Percentiles rank a stretch among this genome's conserved stretches.
phyloP scores from a whole-genome alignment of 768 basidiomycete genomes.

The Termitomyces sp. region DNA sequence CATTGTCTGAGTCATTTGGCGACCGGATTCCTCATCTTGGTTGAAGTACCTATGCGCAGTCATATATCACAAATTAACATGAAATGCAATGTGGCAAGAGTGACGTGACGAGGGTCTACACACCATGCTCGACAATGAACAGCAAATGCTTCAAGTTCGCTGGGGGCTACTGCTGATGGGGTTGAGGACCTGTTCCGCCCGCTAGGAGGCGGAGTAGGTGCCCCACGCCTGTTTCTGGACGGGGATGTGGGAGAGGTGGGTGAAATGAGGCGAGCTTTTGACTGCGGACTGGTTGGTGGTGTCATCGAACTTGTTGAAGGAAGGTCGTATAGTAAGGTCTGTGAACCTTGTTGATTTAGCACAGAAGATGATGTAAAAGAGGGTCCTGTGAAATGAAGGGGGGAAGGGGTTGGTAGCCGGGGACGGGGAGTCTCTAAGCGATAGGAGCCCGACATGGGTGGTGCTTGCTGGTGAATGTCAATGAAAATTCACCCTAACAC shows the following conservation, averaged over 20 bases:
- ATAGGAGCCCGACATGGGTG: slow-evolving; percentile 55
- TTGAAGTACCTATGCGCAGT: slow-evolving; percentile 65
- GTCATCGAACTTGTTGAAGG: slow-evolving; percentile 55
- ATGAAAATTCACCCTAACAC: background rate
- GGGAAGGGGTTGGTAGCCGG: slow-evolving; percentile 51
- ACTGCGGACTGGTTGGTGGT: slow-evolving; percentile 52
- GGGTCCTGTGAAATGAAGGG: slow-evolving; percentile 49
- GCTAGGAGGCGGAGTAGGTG: slow-evolving; percentile 54
- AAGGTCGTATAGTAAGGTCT: slow-evolving; percentile 74
- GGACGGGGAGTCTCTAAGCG: slow-evolving; percentile 60
- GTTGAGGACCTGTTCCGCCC: slow-evolving; percentile 63
- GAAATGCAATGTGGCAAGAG: background rate
- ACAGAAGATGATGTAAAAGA: slow-evolving; percentile 40
- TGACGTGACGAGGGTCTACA: slow-evolving; percentile 14
- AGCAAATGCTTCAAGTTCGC: slow-evolving; percentile 75
- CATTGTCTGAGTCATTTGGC: slow-evolving; percentile 77
- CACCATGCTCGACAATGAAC: slow-evolving; percentile 77
- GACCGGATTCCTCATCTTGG: slow-evolving; percentile 75
- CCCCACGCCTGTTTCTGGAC: slow-evolving; percentile 44
- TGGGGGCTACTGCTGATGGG: slow-evolving; percentile 58
- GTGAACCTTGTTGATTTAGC: slow-evolving; percentile 38
- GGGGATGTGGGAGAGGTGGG: slow-evolving; percentile 57
- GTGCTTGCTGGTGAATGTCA: background rate
- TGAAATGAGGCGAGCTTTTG: slow-evolving; percentile 37
- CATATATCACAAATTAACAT: background rate